phyloP scores from a whole-genome alignment of 176 grass and related monocot genomes.

The Chloris gayana region DNA sequence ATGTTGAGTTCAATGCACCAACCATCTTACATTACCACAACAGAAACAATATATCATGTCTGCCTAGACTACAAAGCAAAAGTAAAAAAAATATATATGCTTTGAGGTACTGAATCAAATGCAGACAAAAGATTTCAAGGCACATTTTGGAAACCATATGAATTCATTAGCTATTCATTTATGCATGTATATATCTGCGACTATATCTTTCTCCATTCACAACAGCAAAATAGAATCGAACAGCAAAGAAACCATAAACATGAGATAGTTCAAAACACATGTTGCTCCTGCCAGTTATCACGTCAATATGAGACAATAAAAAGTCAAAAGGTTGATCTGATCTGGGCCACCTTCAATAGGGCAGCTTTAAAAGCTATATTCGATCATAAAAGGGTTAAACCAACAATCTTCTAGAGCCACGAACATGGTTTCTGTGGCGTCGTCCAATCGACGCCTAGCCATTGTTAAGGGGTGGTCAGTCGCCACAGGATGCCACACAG shows the following conservation, averaged over 20 bases:
- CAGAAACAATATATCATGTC: neutral
- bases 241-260: neutral
- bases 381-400: no score
- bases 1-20: neutral
- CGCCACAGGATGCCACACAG: no score
- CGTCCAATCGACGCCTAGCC: no score
- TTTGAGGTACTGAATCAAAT: slow-evolving; percentile 11
- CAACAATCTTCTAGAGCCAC: no score
- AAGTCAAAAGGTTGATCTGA: neutral
- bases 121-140: neutral
- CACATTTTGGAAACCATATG: neutral
- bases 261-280: slow-evolving; percentile 10
- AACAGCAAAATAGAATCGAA: neutral
- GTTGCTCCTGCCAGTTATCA: neutral
- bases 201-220: neutral
- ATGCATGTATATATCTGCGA: neutral
- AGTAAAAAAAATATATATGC: neutral
- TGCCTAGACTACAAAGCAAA: neutral
- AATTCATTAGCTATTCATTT: slow-evolving; percentile 3
- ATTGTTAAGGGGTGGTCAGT: no score
- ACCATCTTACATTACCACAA: neutral
- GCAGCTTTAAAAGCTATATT: no score
- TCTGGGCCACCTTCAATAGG: neutral
- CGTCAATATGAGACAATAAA: neutral
- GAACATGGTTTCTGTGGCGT: no score